Evolutionary conservation across 805 yeast species (phyloP).

Genomic region (Scheffersomyces lignosus): DNA sequence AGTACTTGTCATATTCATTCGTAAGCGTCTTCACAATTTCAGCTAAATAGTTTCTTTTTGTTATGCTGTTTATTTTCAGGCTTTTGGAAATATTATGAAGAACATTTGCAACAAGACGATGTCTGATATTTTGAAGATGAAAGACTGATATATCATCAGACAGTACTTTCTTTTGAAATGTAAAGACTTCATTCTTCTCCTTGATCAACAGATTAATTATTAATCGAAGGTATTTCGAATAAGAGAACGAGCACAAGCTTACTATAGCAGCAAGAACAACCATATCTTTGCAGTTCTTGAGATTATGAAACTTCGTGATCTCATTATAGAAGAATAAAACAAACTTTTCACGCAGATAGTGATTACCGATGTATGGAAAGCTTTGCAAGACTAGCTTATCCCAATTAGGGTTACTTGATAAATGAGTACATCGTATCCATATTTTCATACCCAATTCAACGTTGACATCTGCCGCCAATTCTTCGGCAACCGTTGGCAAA

Average conservation of each 20-base stretch:
- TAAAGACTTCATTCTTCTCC: constrained; percentile 16
- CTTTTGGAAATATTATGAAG: constrained; percentile 18
- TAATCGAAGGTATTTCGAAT: constrained; percentile 25
- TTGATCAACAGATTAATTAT: constrained; percentile 19
- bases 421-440: constrained; percentile 27
- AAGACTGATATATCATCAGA: constrained; percentile 17
- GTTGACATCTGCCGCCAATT: constrained; percentile 15
- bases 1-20: constrained; percentile 27
- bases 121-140: constrained; percentile 18
- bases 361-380: constrained; percentile 41
- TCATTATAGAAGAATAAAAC: constrained; percentile 26
- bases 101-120: constrained; percentile 17
- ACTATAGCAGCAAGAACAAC: constrained; percentile 21
- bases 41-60: constrained; percentile 16
- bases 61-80: constrained; percentile 5
- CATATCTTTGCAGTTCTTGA: constrained; percentile 21
- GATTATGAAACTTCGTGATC: constrained; percentile 19
- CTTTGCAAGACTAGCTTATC: constrained; percentile 35
- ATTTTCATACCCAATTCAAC: constrained; percentile 28
- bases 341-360: constrained; percentile 35
- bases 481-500: constrained; percentile 20
- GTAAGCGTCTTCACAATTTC: constrained; percentile 22
- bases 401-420: constrained; percentile 29
- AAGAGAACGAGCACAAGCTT: constrained; percentile 23
- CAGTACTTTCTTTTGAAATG: constrained; percentile 13